A percentile compares a stretch with the other conserved stretches of the same genome.
phyloP scores from a whole-genome alignment of 2,329 filamentous ascomycete genomes.

The Colletotrichum sp. region DNA sequence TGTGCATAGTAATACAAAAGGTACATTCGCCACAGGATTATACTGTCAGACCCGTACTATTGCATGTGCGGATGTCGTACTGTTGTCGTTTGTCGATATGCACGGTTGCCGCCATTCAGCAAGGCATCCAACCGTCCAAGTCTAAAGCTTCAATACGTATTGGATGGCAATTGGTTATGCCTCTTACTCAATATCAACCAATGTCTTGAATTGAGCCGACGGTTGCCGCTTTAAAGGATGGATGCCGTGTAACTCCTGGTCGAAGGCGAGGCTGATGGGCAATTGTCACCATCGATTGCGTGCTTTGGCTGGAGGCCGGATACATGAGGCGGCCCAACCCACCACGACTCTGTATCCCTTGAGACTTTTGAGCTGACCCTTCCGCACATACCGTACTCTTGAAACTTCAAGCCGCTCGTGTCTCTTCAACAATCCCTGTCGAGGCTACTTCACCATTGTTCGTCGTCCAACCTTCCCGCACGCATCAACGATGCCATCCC shows the following conservation, averaged over 20 bases:
- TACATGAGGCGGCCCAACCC: background rate
- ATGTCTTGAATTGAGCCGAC: background rate
- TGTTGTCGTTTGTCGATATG: background rate
- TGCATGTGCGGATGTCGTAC: background rate
- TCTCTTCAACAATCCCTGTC: background rate
- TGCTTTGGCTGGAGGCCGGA: background rate
- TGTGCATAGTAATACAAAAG: background rate
- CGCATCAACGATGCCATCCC: background rate
- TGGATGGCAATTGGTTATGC: background rate
- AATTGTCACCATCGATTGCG: conserved; percentile 19
- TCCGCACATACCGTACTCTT: background rate
- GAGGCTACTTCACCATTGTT: background rate
- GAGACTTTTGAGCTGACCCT: background rate
- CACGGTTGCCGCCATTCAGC: background rate
- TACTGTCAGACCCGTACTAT: background rate
- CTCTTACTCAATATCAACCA: background rate
- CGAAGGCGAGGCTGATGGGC: conserved; percentile 7
- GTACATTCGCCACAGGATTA: background rate
- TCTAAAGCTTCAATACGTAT: background rate
- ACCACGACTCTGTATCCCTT: background rate
- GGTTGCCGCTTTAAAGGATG: background rate
- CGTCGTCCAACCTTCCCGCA: background rate
- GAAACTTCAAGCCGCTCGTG: background rate
- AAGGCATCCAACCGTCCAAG: background rate
- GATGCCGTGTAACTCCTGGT: background rate